Evolutionary conservation across 2,329 filamentous ascomycete genomes (phyloP).

Genomic region (Uncinocarpus reesii): DNA sequence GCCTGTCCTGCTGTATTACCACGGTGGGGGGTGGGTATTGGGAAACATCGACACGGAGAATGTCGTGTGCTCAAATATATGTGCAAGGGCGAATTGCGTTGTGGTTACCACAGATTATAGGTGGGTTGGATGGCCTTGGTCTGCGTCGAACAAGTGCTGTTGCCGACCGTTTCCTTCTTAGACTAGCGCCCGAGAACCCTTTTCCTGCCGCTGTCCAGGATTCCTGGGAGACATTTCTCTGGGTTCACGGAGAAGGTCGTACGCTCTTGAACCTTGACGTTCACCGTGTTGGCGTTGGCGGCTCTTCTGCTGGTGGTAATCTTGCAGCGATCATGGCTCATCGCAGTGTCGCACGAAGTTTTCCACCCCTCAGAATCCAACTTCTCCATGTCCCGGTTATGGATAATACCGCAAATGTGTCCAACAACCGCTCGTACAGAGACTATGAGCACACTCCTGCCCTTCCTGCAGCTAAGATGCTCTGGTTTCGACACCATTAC

Average conservation of each 20-base stretch:
- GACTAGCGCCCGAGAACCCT: conserved; percentile 48
- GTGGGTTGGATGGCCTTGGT: conserved; percentile 24
- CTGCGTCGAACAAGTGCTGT: neutral
- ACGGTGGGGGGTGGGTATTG: conserved; percentile 51
- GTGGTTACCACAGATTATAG: conserved; percentile 49
- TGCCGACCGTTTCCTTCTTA: conserved; percentile 18
- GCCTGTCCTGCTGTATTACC: conserved; percentile 48
- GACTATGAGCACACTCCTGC: conserved; percentile 44
- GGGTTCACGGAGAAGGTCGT: conserved; percentile 25
- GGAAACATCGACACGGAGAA: conserved; percentile 51
- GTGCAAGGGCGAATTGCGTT: conserved; percentile 41
- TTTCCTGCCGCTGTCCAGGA: conserved; percentile 50
- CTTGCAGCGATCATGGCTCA: conserved; percentile 46
- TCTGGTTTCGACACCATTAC: conserved; percentile 52
- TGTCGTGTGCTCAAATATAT: conserved; percentile 46
- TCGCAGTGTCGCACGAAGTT: conserved; percentile 34
- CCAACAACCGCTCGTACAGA: conserved; percentile 40
- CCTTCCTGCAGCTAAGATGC: conserved; percentile 48
- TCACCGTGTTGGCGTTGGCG: conserved; percentile 34
- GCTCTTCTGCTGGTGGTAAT: conserved; percentile 46
- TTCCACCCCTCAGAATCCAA: conserved; percentile 38
- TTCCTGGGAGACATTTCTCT: conserved; percentile 47
- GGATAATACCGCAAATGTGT: conserved; percentile 45
- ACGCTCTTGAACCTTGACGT: conserved; percentile 33
- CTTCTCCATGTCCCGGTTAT: conserved; percentile 49